Conservation (phyloP, 1,139 yeast species). For the Yamadazyma atlantica region DNA sequence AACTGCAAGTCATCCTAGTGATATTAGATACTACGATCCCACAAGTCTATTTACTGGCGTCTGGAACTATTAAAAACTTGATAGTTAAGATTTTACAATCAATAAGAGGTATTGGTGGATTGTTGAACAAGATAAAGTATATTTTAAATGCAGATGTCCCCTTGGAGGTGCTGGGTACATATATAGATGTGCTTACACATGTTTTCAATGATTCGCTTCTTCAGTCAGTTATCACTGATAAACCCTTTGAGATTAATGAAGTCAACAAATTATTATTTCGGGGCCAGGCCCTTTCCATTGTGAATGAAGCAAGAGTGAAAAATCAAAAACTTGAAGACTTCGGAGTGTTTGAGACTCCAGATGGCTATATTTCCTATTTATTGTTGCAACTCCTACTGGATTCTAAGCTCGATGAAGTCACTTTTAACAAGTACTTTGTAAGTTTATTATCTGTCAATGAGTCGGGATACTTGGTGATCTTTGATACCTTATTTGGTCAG, state of each 20-base stretch:
- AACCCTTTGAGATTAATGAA: slow-evolving; percentile 25
- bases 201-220: slow-evolving; percentile 23
- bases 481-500: slow-evolving; percentile 23
- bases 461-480: slow-evolving; percentile 18
- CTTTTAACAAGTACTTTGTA: slow-evolving; percentile 21
- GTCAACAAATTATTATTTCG: slow-evolving; percentile 38
- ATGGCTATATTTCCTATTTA: slow-evolving; percentile 24
- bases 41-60: slow-evolving; percentile 8
- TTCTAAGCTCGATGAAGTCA: slow-evolving; percentile 4
- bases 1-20: slow-evolving; percentile 19
- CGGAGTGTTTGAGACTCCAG: slow-evolving; percentile 18
- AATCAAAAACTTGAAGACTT: neutral
- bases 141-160: slow-evolving; percentile 10
- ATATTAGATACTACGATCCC: slow-evolving; percentile 36
- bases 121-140: slow-evolving; percentile 6
- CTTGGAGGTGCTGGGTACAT: slow-evolving; percentile 10
- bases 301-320: slow-evolving; percentile 22
- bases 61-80: neutral
- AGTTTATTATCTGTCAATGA: slow-evolving; percentile 27
- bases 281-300: slow-evolving; percentile 25
- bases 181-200: slow-evolving; percentile 12
- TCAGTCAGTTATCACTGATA: slow-evolving; percentile 9
- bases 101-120: slow-evolving; percentile 10
- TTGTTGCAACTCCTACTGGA: slow-evolving; percentile 15
- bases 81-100: slow-evolving; percentile 7